A percentile compares a stretch with the other conserved stretches of the same genome.
phyloP scores from a whole-genome alignment of 805 yeast species.

The Debaryomyces castellii region DNA sequence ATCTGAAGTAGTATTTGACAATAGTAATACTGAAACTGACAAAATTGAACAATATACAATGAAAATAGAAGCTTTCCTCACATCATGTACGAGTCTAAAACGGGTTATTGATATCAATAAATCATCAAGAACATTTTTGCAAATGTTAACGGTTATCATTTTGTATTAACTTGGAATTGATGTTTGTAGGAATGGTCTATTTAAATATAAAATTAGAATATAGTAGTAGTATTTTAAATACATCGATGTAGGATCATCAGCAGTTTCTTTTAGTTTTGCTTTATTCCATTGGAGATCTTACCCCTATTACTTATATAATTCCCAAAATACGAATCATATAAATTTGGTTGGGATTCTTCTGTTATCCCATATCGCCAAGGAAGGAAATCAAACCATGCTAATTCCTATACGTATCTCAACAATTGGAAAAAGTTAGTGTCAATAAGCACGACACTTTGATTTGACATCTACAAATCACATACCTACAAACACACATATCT shows the following conservation, averaged over 20 bases:
- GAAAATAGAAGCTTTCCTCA: slow-evolving; percentile 1
- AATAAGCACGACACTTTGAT: no score
- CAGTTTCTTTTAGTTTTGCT: background rate
- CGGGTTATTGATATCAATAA: background rate
- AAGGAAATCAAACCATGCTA: no score
- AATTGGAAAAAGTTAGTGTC: no score
- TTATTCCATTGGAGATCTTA: background rate
- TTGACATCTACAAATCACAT: no score
- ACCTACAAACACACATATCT: no score
- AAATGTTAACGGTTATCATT: background rate
- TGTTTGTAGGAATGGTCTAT: slow-evolving; percentile 1
- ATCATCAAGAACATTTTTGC: background rate
- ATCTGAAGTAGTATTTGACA: background rate
- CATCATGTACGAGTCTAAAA: background rate
- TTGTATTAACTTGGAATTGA: background rate
- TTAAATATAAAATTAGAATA: background rate
- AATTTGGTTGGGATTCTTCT: no score
- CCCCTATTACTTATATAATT: no score
- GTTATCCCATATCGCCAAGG: no score
- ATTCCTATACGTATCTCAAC: no score
- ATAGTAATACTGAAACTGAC: background rate
- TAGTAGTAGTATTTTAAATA: background rate
- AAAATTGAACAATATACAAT: slow-evolving; percentile 1
- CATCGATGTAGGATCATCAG: background rate
- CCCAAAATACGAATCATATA: no score